Evolutionary conservation across 371 early-diverging fungal genomes (phyloP).

Genomic region (Zychaea mexicana): DNA sequence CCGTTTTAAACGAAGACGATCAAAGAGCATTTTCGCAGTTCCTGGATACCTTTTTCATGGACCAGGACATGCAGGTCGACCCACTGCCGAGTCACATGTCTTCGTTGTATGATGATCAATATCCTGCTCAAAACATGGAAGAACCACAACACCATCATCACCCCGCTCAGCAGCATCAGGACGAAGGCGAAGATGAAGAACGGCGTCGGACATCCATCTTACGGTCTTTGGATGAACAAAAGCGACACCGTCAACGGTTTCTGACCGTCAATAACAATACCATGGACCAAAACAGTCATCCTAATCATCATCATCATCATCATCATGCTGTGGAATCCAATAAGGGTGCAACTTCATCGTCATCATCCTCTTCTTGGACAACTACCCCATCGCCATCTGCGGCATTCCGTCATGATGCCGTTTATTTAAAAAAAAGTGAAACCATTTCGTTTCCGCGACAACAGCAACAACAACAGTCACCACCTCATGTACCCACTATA

Average conservation of each 20-base stretch:
- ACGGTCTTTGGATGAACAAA: constrained; percentile 39
- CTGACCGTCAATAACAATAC: constrained; percentile 4
- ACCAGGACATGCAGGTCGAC: constrained; percentile 33
- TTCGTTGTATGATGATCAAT: constrained; percentile 16
- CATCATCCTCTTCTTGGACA: not conserved
- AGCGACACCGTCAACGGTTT: constrained; percentile 27
- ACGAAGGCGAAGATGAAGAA: constrained; percentile 32
- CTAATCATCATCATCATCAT: no score
- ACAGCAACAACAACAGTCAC: not conserved
- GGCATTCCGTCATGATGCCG: constrained; percentile 14
- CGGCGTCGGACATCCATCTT: constrained; percentile 35
- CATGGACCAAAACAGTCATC: no score
- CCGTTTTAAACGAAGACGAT: constrained; percentile 41
- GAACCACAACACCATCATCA: constrained; percentile 2
- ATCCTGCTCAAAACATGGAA: constrained; percentile 1
- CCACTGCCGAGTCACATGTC: constrained; percentile 25
- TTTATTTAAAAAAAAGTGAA: constrained; percentile 36
- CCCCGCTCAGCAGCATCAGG: not conserved
- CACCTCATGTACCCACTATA: not conserved
- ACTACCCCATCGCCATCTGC: not conserved
- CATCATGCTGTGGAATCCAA: not conserved
- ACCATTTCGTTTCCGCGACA: constrained; percentile 14
- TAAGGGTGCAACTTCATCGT: constrained; percentile 7
- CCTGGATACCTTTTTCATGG: constrained; percentile 45
- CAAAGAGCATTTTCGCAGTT: constrained; percentile 45